phyloP scores from a whole-genome alignment of 192 early-diverging fungal species.

The Mortierella alpina region DNA sequence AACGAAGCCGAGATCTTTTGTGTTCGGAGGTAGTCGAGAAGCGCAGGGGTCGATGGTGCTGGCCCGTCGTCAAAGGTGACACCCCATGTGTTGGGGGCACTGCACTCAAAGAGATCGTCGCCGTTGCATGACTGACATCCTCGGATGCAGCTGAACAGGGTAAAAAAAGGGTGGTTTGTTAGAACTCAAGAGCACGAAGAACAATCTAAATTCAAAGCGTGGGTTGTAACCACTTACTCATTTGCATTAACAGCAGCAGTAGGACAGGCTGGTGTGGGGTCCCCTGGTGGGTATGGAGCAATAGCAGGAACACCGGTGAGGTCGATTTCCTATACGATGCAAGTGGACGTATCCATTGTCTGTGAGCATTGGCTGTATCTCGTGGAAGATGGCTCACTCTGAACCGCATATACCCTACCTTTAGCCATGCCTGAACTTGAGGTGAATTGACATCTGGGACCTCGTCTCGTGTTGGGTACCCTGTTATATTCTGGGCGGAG shows the following conservation, averaged over 20 bases:
- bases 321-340: slow-evolving; percentile 38
- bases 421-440: slow-evolving; percentile 52
- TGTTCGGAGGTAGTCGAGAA: slow-evolving; percentile 57
- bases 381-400: slow-evolving; percentile 67
- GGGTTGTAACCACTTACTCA: slow-evolving; percentile 11
- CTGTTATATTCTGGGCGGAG: slow-evolving; percentile 12
- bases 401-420: slow-evolving; percentile 50
- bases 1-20: slow-evolving; percentile 57
- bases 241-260: not conserved
- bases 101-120: slow-evolving; percentile 43
- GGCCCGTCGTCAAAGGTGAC: slow-evolving; percentile 68
- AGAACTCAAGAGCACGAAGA: not conserved
- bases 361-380: slow-evolving; percentile 57
- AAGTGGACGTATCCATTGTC: slow-evolving; percentile 8
- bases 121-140: slow-evolving; percentile 13
- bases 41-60: slow-evolving; percentile 28
- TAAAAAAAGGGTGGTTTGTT: not conserved
- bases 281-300: slow-evolving; percentile 71
- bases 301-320: slow-evolving; percentile 66
- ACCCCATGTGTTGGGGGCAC: slow-evolving; percentile 57
- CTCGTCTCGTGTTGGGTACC: slow-evolving; percentile 38
- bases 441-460: slow-evolving; percentile 37
- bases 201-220: not conserved
- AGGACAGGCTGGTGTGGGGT: slow-evolving; percentile 58
- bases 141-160: slow-evolving; percentile 9